Evolutionary conservation across 805 yeast species (phyloP).

Genomic region (Yarrowia hollandica): DNA sequence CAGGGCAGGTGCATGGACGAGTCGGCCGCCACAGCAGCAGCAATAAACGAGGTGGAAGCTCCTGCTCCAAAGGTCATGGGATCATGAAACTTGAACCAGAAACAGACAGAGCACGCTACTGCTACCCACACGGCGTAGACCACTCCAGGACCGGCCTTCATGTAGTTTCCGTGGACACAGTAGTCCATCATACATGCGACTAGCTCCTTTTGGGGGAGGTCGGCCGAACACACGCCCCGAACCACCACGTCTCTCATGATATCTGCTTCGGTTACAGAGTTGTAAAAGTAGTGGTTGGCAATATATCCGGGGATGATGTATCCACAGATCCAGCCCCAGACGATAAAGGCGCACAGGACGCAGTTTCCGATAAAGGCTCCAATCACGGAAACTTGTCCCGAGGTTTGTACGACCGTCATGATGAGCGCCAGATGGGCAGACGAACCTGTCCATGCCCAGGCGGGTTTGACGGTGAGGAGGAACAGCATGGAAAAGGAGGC

Average conservation of each 20-base stretch:
- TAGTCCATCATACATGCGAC: not conserved
- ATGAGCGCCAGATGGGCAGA: slow-evolving; percentile 7
- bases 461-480: not conserved
- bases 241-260: not conserved
- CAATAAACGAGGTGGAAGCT: not conserved
- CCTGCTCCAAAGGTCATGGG: slow-evolving; percentile 1
- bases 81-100: slow-evolving; percentile 12
- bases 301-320: slow-evolving; percentile 15
- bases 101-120: not conserved
- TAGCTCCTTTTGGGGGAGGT: not conserved
- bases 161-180: slow-evolving; percentile 4
- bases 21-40: not conserved
- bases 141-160: not conserved
- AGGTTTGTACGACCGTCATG: not conserved
- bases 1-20: not conserved
- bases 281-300: slow-evolving; percentile 19
- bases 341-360: not conserved
- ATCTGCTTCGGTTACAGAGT: slow-evolving; percentile 9
- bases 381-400: not conserved
- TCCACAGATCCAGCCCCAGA: slow-evolving; percentile 15
- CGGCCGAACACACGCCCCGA: not conserved
- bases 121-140: slow-evolving; percentile 19
- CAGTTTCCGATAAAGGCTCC: not conserved
- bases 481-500: not conserved
- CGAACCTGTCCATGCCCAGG: slow-evolving; percentile 4